Conservation (phyloP, 1,139 yeast genomes). For the Candida sanyaensis region DNA sequence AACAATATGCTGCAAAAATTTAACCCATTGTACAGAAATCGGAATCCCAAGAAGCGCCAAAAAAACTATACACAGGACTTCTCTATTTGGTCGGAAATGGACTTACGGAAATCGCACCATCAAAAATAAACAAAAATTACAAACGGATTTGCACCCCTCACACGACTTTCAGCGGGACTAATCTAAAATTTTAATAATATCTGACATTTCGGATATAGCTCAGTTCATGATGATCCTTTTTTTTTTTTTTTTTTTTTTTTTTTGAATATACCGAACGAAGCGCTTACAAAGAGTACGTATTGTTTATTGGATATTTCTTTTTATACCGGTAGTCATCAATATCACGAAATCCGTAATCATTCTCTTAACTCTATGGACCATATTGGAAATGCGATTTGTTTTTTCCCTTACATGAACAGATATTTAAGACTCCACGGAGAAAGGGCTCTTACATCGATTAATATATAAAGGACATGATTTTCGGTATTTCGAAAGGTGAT, state of each 20-base stretch:
- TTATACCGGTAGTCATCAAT: not conserved
- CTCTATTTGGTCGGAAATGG: constrained; percentile 1
- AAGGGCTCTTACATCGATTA: not conserved
- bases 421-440: not conserved
- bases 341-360: not conserved
- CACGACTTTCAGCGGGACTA: not conserved
- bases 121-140: not conserved
- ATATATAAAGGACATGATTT: no score
- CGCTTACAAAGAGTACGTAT: not conserved
- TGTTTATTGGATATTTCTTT: not conserved
- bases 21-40: not conserved
- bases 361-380: not conserved
- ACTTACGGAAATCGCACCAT: not conserved
- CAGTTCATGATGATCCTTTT: not conserved
- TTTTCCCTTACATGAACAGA: not conserved
- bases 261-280: not conserved
- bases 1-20: constrained; percentile 1
- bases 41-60: not conserved
- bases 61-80: not conserved
- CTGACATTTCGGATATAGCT: not conserved
- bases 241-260: not conserved
- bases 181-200: not conserved
- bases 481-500: no score
- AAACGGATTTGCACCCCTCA: not conserved
- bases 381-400: no score